A percentile compares a stretch with the other conserved stretches of the same genome.
Conservation (phyloP, 2,329 filamentous ascomycete genomes). For the Hypoxylon sp. region DNA sequence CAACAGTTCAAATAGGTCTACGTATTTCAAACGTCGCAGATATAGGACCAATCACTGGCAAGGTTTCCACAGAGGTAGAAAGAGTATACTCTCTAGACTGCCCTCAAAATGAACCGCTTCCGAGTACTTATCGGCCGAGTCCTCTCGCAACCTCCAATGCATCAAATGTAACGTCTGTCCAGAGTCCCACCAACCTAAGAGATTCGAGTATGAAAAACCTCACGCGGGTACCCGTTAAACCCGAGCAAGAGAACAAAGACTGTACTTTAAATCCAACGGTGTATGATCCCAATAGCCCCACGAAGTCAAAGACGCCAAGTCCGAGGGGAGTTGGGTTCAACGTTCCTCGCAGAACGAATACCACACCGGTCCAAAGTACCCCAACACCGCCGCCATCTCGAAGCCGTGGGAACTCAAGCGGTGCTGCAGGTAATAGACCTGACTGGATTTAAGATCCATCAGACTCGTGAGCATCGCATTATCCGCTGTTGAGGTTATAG, state of each 20-base stretch:
- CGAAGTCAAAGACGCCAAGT: conserved; percentile 59
- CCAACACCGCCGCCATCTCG: conserved; percentile 35
- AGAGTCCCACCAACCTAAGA: conserved; percentile 39
- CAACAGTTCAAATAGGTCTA: conserved; percentile 80
- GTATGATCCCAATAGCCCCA: conserved; percentile 63
- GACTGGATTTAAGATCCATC: conserved; percentile 51
- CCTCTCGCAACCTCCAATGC: conserved; percentile 49
- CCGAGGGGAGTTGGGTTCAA: conserved; percentile 62
- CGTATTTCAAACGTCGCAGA: conserved; percentile 74
- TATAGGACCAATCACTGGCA: conserved; percentile 58
- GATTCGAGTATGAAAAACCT: conserved; percentile 50
- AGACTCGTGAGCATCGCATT: conserved; percentile 4
- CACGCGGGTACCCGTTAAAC: conserved; percentile 56
- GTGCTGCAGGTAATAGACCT: conserved; percentile 37
- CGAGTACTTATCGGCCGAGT: conserved; percentile 50
- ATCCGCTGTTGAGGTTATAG: conserved; percentile 32
- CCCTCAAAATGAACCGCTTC: conserved; percentile 47
- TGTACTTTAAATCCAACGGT: conserved; percentile 66
- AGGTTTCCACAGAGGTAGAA: conserved; percentile 53
- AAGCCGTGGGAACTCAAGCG: conserved; percentile 45
- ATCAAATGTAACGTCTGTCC: conserved; percentile 44
- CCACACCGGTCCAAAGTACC: conserved; percentile 41
- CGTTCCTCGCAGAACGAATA: conserved; percentile 50
- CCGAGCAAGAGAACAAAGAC: conserved; percentile 49
- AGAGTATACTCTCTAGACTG: conserved; percentile 59